These are phyloP conservation scores for Talaromyces sp. DNA, from an alignment of 2,329 filamentous ascomycete genomes.

Conservation along the genomic window DNA sequence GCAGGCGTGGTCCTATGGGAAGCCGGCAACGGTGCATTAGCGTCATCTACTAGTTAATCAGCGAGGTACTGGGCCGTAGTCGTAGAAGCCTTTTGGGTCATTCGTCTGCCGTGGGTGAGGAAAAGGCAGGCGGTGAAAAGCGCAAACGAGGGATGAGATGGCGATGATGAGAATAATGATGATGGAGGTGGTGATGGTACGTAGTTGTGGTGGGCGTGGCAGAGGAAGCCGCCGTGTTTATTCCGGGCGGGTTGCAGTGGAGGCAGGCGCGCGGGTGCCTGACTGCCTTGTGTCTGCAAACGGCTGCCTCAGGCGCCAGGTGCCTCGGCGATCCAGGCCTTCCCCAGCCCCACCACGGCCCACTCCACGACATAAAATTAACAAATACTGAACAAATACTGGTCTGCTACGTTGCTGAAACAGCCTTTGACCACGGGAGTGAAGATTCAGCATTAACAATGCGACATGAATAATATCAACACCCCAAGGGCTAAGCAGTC, in stretches of 20 bases:
- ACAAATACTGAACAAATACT: too few species aligned
- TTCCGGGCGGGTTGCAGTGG: neutral
- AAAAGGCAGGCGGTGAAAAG: neutral
- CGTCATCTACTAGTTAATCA: slow-evolving; percentile 1
- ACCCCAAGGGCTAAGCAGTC: neutral
- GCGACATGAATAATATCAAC: neutral
- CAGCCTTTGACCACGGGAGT: neutral
- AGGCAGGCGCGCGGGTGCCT: neutral
- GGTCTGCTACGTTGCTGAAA: neutral
- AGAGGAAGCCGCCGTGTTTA: neutral
- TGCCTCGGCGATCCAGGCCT: neutral
- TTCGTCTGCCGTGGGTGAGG: neutral
- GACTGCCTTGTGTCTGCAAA: neutral
- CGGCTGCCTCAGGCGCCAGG: neutral
- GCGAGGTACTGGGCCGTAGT: neutral
- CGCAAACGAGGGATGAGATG: neutral
- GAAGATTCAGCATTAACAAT: neutral
- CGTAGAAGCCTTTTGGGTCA: neutral
- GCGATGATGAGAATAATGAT: neutral
- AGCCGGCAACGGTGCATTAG: slow-evolving; percentile 4
- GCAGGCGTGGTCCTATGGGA: slow-evolving; percentile 7
- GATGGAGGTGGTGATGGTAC: neutral
- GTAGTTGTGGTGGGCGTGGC: too few species aligned
- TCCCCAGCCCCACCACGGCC: neutral
- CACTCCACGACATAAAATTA: neutral